Percentiles rank a stretch among this genome's conserved stretches.
These are phyloP conservation scores for Gnaphalium uliginosum DNA, from an alignment of 129 eudicot genomes.

Conservation along the genomic window DNA sequence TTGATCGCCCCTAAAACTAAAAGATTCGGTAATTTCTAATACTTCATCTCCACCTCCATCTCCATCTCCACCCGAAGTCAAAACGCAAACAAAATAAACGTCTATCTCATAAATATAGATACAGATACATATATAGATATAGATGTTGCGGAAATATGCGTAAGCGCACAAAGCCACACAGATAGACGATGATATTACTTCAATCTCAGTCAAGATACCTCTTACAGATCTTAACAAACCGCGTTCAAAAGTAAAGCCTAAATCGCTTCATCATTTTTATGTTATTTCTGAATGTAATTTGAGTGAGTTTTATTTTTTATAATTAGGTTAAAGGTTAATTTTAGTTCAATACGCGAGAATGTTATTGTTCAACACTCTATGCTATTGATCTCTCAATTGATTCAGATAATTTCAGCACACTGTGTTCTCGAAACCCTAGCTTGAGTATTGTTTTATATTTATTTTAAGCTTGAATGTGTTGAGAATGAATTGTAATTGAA, in stretches of 20 bases:
- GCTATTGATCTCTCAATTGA: neutral
- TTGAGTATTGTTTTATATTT: neutral
- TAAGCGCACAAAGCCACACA: neutral
- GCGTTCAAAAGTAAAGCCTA: conserved; percentile 52
- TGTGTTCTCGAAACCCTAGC: conserved; percentile 17
- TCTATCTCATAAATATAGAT: neutral
- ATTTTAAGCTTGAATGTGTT: neutral
- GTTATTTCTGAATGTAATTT: neutral
- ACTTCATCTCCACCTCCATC: no score
- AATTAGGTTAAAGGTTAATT: neutral
- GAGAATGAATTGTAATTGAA: neutral
- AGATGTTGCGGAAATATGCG: neutral
- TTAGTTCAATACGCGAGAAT: neutral
- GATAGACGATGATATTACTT: conserved; percentile 56
- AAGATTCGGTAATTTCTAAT: neutral
- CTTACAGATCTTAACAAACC: conserved; percentile 63
- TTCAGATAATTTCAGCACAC: neutral
- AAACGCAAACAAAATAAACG: neutral
- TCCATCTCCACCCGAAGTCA: neutral
- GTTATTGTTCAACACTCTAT: conserved; percentile 3
- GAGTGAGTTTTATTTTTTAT: neutral
- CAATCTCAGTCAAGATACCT: conserved; percentile 79
- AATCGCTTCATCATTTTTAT: neutral
- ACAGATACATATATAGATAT: neutral
- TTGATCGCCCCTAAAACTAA: neutral